Evolutionary conservation across 306 rosid species (phyloP), one percentile per base, ranked within the genome.

Genomic region (Ormosia emarginata): DNA sequence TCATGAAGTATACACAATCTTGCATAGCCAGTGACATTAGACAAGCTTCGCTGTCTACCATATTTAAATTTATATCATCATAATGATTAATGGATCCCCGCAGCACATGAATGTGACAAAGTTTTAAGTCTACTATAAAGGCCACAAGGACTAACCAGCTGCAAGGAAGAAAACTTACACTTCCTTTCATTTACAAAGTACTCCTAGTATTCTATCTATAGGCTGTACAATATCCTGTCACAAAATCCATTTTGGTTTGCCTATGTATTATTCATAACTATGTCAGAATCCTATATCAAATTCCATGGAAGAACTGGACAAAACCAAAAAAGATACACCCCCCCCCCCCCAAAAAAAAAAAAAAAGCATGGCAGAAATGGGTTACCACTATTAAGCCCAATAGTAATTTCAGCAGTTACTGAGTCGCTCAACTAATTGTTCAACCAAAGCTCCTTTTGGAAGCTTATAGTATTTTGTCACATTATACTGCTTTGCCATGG

Each of bases 141-240:
- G 36, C 74, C 70, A 10, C 29, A 78, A 69, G 57, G 78, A 49
- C 74, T 67, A 74, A n/a, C 59, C 59, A 78, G 59, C 67, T 74
- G 63, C 78, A 67, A 77, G 80, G 82, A 78, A 81, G 81, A 57
- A 79, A 75, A 43, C 57, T 33, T 76, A 79, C 76, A 80, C 86
- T 65, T 70, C 82, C 80, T 78, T 67, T 86, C 75, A 73, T 84
- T 77, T 84, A 81, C 75, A 81, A 80, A 58, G n/a, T 65, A 55
- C 75, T 33, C 61, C 77, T 73, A 69, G 78, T 83, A 70, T 75
- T 64, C 57, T 57, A 66, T 83, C 87, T 84, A 67, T 84, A 67
- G 50, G 67, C 79, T 84, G 84, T 84, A 85, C 81, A 81, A 67
- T 76, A 83, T 76, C 78, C 74, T 79, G n/a, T 76, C 69, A 64